phyloP scores from a whole-genome alignment of 345 rosid genomes.

The Limnanthes douglasii region DNA sequence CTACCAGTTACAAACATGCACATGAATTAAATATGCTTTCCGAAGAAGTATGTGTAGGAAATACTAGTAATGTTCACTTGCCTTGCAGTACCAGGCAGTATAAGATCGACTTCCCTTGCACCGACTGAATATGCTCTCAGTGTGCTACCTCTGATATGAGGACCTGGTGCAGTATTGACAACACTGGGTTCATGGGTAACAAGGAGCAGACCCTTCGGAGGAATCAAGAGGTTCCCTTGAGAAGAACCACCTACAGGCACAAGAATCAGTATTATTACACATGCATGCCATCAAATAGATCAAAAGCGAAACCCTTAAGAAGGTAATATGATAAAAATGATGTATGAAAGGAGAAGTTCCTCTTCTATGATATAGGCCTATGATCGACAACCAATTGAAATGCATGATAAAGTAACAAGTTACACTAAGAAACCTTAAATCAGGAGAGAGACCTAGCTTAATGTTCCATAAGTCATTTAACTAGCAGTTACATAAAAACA shows the following conservation, averaged over 20 bases:
- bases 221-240: conserved; percentile 35
- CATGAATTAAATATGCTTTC: conserved; percentile 1
- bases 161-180: conserved; percentile 60
- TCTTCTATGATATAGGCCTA: neutral
- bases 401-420: too few relatives aligned
- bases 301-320: too few relatives aligned
- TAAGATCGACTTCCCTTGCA: conserved; percentile 74
- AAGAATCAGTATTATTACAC: too few relatives aligned
- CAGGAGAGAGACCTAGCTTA: too few relatives aligned
- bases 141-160: conserved; percentile 75
- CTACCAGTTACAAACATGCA: neutral
- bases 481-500: too few relatives aligned
- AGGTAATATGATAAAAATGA: neutral
- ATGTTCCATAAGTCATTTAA: too few relatives aligned
- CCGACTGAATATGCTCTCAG: conserved; percentile 60
- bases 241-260: conserved; percentile 21
- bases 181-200: conserved; percentile 68
- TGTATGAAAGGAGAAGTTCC: neutral
- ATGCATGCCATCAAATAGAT: neutral
- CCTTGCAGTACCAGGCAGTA: conserved; percentile 83
- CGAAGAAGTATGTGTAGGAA: conserved; percentile 2
- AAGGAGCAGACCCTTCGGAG: conserved; percentile 47
- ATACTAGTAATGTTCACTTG: conserved; percentile 7
- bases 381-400: too few relatives aligned
- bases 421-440: too few relatives aligned